These are phyloP conservation scores for Rubia peregrina DNA, from an alignment of 305 asterid genomes.

Conservation along the genomic window DNA sequence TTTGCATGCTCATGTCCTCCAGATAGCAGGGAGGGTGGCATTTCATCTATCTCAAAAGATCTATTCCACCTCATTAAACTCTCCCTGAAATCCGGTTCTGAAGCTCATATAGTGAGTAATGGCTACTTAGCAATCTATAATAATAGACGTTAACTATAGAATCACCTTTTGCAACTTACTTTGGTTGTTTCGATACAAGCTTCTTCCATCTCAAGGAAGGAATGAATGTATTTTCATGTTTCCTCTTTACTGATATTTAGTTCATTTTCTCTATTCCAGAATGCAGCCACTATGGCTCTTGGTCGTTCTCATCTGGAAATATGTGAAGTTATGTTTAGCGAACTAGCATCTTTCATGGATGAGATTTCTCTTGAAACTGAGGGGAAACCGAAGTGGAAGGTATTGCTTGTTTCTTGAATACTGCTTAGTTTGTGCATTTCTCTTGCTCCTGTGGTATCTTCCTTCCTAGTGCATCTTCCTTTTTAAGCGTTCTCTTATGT, in stretches of 20 bases:
- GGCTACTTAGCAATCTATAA: constrained; percentile 17
- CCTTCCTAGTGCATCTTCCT: not conserved
- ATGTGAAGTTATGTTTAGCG: constrained; percentile 96
- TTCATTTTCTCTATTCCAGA: constrained; percentile 37
- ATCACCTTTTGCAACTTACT: not conserved
- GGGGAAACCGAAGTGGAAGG: constrained; percentile 99
- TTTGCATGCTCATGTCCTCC: constrained; percentile 94
- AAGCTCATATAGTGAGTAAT: constrained; percentile 73
- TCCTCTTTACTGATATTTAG: not conserved
- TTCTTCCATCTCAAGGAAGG: constrained; percentile 9
- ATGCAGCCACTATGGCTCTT: constrained; percentile 97
- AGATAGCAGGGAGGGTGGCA: constrained; percentile 80
- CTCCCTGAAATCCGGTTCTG: constrained; percentile 94
- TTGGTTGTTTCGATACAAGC: constrained; percentile 9
- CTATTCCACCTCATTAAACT: constrained; percentile 93
- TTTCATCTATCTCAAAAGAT: constrained; percentile 83
- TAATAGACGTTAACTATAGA: not conserved
- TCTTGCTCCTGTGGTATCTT: constrained; percentile 17
- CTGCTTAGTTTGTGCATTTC: constrained; percentile 1
- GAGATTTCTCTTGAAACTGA: constrained; percentile 93
- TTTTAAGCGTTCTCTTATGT: not conserved
- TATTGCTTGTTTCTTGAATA: constrained; percentile 24
- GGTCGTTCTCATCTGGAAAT: constrained; percentile 98
- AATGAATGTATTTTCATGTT: not conserved
- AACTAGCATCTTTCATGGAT: constrained; percentile 91